These are phyloP conservation scores for Ramularia endophylla DNA, from an alignment of 2,329 filamentous ascomycete genomes.

Conservation along the genomic window DNA sequence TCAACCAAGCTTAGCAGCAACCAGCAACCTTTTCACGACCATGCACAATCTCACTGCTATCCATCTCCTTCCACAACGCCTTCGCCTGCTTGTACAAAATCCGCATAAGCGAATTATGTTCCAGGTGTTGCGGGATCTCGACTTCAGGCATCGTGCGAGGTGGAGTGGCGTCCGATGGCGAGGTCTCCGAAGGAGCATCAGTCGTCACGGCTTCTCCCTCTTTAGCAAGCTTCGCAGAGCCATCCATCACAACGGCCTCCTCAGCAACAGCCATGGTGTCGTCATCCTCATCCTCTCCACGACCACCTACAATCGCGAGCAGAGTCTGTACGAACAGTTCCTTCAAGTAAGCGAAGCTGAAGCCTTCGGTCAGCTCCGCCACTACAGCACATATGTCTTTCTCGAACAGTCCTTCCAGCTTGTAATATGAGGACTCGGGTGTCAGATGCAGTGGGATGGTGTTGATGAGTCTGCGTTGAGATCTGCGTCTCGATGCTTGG, in stretches of 20 bases:
- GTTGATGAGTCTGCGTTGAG: too few relatives aligned
- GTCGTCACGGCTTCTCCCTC: constrained; percentile 5
- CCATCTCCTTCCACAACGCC: too few relatives aligned
- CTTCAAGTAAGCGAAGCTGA: constrained; percentile 64
- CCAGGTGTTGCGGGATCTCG: constrained; percentile 17
- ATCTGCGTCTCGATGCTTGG: too few relatives aligned
- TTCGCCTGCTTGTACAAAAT: constrained; percentile 19
- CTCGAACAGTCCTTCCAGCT: too few relatives aligned
- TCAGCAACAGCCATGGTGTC: constrained; percentile 11
- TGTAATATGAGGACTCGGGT: too few relatives aligned
- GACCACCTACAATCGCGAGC: constrained; percentile 43
- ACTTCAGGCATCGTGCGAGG: constrained; percentile 11
- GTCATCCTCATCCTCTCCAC: constrained; percentile 16
- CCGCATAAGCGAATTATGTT: constrained; percentile 17
- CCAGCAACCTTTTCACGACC: too few relatives aligned
- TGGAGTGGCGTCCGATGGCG: constrained; percentile 1
- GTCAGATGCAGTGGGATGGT: too few relatives aligned
- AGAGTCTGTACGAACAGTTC: constrained; percentile 61
- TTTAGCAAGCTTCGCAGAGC: constrained; percentile 6
- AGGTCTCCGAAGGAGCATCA: too few relatives aligned
- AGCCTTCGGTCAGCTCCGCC: constrained; percentile 54
- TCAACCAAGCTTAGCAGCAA: too few relatives aligned
- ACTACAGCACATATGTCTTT: constrained; percentile 39
- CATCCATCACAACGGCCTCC: constrained; percentile 9
- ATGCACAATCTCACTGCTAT: too few relatives aligned